A percentile compares a stretch with the other conserved stretches of the same genome.
phyloP scores from a whole-genome alignment of 169 alveolate species.

The Pseudocohnilembus persalinus region DNA sequence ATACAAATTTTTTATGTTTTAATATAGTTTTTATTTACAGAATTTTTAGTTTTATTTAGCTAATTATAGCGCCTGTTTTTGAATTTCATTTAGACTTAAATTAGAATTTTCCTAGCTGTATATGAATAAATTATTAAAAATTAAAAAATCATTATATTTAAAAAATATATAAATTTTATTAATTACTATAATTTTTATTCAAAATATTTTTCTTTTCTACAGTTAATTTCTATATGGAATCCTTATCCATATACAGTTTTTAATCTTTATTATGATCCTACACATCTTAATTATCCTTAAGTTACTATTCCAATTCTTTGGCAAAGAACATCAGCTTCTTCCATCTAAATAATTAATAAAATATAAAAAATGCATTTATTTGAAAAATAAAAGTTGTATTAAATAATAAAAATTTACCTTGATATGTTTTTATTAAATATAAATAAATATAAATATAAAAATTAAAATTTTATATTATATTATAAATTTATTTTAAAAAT shows the following conservation, averaged over 20 bases:
- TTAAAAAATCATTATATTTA: too few relatives aligned
- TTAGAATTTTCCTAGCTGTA: not conserved
- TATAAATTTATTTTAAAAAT: too few relatives aligned
- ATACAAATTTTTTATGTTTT: conserved; percentile 44
- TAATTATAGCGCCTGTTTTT: not conserved
- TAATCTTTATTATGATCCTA: conserved; percentile 77
- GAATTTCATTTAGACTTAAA: not conserved
- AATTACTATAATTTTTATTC: conserved; percentile 1
- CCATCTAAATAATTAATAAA: conserved; percentile 63
- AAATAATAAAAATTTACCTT: too few relatives aligned
- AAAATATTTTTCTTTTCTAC: conserved; percentile 46
- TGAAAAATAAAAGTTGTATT: too few relatives aligned
- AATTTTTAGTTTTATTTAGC: not conserved
- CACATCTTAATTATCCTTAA: conserved; percentile 81
- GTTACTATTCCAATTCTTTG: conserved; percentile 87
- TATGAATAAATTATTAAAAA: too few relatives aligned
- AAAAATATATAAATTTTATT: not conserved
- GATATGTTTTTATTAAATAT: too few relatives aligned
- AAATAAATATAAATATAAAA: too few relatives aligned
- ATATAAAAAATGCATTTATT: too few relatives aligned
- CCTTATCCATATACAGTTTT: conserved; percentile 87
- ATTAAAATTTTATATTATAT: too few relatives aligned
- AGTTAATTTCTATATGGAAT: conserved; percentile 75
- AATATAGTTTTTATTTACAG: conserved; percentile 19
- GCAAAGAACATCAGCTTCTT: conserved; percentile 93